Evolutionary conservation across 2,329 filamentous ascomycete genomes (phyloP), one percentile per base, ranked within the genome.

Genomic region (Ceratocystis cubensis): DNA sequence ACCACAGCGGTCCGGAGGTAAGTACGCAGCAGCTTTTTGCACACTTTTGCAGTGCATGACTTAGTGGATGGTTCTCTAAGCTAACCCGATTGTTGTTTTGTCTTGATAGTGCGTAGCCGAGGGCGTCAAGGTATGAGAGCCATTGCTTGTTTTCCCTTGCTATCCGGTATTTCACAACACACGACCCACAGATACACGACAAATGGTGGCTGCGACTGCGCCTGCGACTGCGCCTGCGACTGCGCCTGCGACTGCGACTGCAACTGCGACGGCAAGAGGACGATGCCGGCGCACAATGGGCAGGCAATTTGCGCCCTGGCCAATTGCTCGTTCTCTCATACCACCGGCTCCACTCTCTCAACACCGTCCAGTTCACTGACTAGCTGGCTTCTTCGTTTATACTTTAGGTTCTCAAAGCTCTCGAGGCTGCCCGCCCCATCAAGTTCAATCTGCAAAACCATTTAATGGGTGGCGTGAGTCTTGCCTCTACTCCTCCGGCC

Each of bases 361-460:
- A 63, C 37, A 20, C 1, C 20, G 7, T 8, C 8, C 20, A 30
- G 5, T 25, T 33, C 37, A 15, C 56, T 59, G 28, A 59, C 56
- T n/a, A 17, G 20, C 48, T 41, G 37, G 37, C 37, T 41, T 15
- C 48, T 15, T 13, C 4, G 5, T 46, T 13, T 7, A 5, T 10
- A 10, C 20, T 44, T 17, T 73, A 95, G 89, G 79, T 94, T 71
- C 83, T 97, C 74, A 88, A 87, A 74, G 82, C 88, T 3, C 80
- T 97, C 68, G 88, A 96, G 79, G 82, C 86, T 72, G 78, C 80
- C 71, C 86, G 84, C 74, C 82, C 86, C 66, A 81, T 79, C 75
- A 87, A 87, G 73, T 96, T 97, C 80, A 91, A 94, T 75, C 88
- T 96, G 72, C 84, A 96, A 74, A 85, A 96, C 66, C 91, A 96